phyloP scores from a whole-genome alignment of 306 rosid species.

The Cucurbita maxima region DNA sequence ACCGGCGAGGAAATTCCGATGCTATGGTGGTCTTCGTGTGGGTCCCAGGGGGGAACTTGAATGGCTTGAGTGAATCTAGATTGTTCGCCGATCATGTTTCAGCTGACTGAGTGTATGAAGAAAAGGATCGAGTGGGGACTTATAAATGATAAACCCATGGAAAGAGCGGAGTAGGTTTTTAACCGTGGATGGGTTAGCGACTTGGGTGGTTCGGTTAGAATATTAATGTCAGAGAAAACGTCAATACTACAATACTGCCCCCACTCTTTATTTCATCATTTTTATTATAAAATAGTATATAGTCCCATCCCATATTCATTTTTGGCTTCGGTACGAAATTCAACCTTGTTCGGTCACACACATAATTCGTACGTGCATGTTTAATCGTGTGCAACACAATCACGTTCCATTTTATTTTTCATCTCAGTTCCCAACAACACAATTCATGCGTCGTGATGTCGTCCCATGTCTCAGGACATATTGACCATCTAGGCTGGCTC shows the following conservation, averaged over 20 bases:
- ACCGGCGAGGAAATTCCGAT: slow-evolving; percentile 9
- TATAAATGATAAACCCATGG: not conserved
- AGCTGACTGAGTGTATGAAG: not conserved
- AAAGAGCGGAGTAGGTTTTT: not conserved
- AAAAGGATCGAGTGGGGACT: not conserved
- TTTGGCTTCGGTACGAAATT: too few relatives aligned
- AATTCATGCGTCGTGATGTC: too few relatives aligned
- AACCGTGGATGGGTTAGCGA: slow-evolving; percentile 5
- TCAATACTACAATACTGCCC: not conserved
- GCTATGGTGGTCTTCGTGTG: not conserved
- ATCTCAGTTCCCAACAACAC: too few relatives aligned
- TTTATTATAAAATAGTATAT: not conserved
- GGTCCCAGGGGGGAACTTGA: slow-evolving; percentile 2
- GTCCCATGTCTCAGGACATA: too few relatives aligned
- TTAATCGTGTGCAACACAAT: too few relatives aligned
- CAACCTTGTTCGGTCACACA: too few relatives aligned
- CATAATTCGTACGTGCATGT: too few relatives aligned
- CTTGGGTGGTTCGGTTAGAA: not conserved
- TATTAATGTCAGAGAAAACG: not conserved
- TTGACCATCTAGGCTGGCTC: too few relatives aligned
- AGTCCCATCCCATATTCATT: too few relatives aligned
- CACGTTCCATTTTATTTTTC: too few relatives aligned
- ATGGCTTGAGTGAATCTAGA: not conserved
- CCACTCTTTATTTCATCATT: not conserved
- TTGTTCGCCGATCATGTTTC: not conserved